Evolutionary conservation across 768 basidiomycete species (phyloP), one percentile per base, ranked within the genome.

Genomic region (Phanerodontia chrysosporium): DNA sequence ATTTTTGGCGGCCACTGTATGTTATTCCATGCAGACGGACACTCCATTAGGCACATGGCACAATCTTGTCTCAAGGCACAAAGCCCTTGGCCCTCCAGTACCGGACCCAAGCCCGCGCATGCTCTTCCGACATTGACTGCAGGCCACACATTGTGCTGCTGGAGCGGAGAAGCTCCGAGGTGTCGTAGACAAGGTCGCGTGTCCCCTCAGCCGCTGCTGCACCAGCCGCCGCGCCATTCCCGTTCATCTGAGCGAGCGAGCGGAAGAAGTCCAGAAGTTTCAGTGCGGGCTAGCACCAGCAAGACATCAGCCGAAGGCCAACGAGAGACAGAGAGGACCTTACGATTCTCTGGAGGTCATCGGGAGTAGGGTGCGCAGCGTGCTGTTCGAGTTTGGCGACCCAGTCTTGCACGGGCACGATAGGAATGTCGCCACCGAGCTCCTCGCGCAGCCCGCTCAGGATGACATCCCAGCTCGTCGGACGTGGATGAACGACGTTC

Each of bases 231-330:
- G 24, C 36, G 39, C 46, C 46, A 2, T 24, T 4, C 28, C 45
- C 25, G 24, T 14, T 28, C 21, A 29, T 44, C 1, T 36, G 28
- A 5, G 14, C 14, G 35, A 61, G 32, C 10, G 28, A 32, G 27
- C 55, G 59, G 39, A 49, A 57, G 49, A 60, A 60, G n/a, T 57
- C 59, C 36, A 60, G 18, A 10, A 56, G 27, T 32, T 57, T 60
- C 10, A 60, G 55, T 0, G 59, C 59, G 12, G 59, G 59, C 59
- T 60, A n/a, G 30, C 25, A 27, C 1, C 21, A 13, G 21, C 39
- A 18, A 32, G 28, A 8, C 14, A 46, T 2, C 25, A 42, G 7
- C 12, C 4, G 39, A 10, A 32, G 16, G 42, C 4, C 25, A 5
- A 13, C n/a, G 14, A 28, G 28, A 4, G 18, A 18, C 12, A 18